phyloP scores from a whole-genome alignment of 257 asterid species.

The Solanum tarijense region DNA sequence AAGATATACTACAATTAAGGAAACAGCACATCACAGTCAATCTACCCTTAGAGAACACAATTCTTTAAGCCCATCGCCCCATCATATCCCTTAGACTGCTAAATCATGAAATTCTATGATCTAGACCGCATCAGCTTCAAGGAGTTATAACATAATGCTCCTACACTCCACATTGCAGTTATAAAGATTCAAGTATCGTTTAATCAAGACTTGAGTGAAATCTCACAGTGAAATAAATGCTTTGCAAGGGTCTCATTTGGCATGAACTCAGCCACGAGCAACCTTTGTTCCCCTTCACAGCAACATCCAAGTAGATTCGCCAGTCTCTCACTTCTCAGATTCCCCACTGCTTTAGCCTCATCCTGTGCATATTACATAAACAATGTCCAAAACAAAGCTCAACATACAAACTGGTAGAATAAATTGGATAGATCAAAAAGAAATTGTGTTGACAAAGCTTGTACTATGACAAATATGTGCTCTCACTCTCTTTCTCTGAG shows the following conservation, averaged over 20 bases:
- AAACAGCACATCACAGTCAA: not conserved
- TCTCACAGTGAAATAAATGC: constrained; percentile 47
- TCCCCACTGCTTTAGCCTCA: constrained; percentile 37
- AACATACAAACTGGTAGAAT: not conserved
- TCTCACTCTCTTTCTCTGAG: not conserved
- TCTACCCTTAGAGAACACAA: not conserved
- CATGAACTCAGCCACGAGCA: constrained; percentile 43
- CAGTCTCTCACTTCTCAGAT: constrained; percentile 32
- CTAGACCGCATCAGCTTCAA: not conserved
- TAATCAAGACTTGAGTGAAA: not conserved
- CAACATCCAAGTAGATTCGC: constrained; percentile 40
- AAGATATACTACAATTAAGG: not conserved
- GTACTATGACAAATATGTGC: not conserved
- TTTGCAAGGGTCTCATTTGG: constrained; percentile 41
- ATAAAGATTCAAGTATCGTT: not conserved
- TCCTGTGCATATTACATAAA: constrained; percentile 14
- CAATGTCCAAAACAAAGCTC: not conserved
- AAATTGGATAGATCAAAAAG: not conserved
- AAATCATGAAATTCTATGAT: not conserved
- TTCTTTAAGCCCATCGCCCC: not conserved
- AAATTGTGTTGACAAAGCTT: not conserved
- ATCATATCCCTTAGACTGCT: not conserved
- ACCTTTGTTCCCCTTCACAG: constrained; percentile 34
- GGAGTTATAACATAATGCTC: not conserved
- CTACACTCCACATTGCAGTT: not conserved